Evolutionary conservation across 2,329 filamentous ascomycete species (phyloP).

Genomic region (Torrubiella hemipterigena): DNA sequence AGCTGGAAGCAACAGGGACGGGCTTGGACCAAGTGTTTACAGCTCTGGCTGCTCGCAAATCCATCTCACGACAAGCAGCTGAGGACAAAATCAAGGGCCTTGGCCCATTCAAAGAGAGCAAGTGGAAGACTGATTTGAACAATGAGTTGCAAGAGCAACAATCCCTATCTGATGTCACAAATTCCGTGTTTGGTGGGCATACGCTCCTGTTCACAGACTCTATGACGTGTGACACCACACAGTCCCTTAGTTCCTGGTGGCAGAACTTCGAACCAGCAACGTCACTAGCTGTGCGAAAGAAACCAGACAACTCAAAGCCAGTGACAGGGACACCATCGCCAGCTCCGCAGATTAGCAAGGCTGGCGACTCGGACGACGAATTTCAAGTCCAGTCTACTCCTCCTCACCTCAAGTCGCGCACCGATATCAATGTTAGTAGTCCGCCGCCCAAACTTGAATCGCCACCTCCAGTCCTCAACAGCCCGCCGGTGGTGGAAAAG

Average conservation of each 20-base stretch:
- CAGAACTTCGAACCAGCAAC: constrained; percentile 21
- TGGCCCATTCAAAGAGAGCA: constrained; percentile 29
- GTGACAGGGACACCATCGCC: constrained; percentile 7
- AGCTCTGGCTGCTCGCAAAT: constrained; percentile 34
- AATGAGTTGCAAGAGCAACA: constrained; percentile 12
- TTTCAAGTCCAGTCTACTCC: constrained; percentile 40
- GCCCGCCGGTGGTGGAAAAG: background rate
- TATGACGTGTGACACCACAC: constrained; percentile 18
- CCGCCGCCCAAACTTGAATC: constrained; percentile 3
- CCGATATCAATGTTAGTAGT: no score
- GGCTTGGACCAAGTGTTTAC: constrained; percentile 43
- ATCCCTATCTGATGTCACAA: constrained; percentile 24
- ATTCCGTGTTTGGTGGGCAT: constrained; percentile 25
- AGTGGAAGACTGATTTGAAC: constrained; percentile 23
- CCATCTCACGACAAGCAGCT: constrained; percentile 28
- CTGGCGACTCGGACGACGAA: constrained; percentile 32
- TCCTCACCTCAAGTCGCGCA: constrained; percentile 18
- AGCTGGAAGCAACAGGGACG: constrained; percentile 37
- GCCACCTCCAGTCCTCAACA: constrained; percentile 3
- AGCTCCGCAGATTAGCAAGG: constrained; percentile 8
- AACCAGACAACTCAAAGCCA: background rate
- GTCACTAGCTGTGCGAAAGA: constrained; percentile 8
- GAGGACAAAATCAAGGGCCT: constrained; percentile 39
- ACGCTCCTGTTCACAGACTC: constrained; percentile 18
- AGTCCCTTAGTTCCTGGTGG: constrained; percentile 38